phyloP scores from a whole-genome alignment of 2,329 filamentous ascomycete species.

The Nemania serpens region DNA sequence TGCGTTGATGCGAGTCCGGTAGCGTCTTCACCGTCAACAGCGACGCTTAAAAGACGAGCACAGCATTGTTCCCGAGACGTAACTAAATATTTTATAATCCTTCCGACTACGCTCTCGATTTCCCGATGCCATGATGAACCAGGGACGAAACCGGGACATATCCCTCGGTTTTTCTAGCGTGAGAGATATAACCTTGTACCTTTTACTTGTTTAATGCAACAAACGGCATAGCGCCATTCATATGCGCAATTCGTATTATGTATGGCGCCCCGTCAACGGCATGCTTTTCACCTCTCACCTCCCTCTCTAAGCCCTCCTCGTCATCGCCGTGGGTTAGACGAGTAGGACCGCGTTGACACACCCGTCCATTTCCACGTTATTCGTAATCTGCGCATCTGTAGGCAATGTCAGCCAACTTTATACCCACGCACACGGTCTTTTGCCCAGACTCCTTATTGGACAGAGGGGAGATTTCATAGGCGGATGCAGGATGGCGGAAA shows the following conservation, averaged over 20 bases:
- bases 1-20: no score
- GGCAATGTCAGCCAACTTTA: background rate
- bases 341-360: conserved; percentile 48
- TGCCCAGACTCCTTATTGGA: background rate
- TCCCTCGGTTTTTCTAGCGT: background rate
- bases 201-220: background rate
- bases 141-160: background rate
- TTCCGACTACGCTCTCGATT: no score
- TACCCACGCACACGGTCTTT: background rate
- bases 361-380: conserved; percentile 49
- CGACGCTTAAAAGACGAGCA: no score
- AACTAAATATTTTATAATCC: no score
- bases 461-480: background rate
- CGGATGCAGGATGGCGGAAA: background rate
- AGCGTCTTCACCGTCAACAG: no score
- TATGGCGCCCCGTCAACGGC: background rate
- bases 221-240: conserved; percentile 19
- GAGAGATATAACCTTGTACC: no score
- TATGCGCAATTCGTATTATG: conserved; percentile 4
- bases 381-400: conserved; percentile 44
- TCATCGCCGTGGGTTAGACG: conserved; percentile 22
- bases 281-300: background rate
- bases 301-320: no score
- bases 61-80: no score
- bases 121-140: background rate